A percentile compares a stretch with the other conserved stretches of the same genome.
Conservation (phyloP, 2,329 filamentous ascomycete genomes). For the Alternaria sp. region DNA sequence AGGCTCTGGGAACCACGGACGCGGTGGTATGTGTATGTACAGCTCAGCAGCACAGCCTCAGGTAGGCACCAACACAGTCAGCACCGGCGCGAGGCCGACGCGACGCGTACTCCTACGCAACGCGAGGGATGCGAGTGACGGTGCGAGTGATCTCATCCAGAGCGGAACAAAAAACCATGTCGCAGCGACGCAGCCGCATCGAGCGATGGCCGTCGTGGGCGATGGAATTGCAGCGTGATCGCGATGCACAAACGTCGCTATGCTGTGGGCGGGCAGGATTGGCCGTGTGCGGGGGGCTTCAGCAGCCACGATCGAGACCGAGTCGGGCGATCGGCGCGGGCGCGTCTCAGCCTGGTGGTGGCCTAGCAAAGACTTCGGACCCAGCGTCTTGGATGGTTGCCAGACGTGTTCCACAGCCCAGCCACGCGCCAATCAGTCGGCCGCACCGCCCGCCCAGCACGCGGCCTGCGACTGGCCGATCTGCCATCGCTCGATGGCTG, state of each 20-base stretch:
- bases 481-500: slow-evolving; percentile 15
- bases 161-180: background rate
- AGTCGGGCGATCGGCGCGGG: slow-evolving; percentile 3
- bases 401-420: slow-evolving; percentile 2
- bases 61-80: background rate
- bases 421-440: slow-evolving; percentile 16
- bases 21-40: background rate
- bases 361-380: slow-evolving; percentile 6
- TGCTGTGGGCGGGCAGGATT: background rate
- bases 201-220: background rate
- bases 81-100: background rate
- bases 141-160: background rate
- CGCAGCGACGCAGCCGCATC: background rate
- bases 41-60: background rate
- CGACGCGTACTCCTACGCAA: background rate
- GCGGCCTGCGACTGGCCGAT: slow-evolving; percentile 4
- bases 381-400: slow-evolving; percentile 5
- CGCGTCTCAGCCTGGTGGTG: slow-evolving; percentile 1
- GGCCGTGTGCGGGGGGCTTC: background rate
- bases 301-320: slow-evolving; percentile 9
- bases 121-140: background rate
- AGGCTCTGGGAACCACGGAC: background rate
- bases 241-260: background rate
- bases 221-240: background rate
- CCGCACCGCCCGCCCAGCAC: slow-evolving; percentile 3